phyloP scores from a whole-genome alignment of 257 asterid genomes.

The Datura wrightii region DNA sequence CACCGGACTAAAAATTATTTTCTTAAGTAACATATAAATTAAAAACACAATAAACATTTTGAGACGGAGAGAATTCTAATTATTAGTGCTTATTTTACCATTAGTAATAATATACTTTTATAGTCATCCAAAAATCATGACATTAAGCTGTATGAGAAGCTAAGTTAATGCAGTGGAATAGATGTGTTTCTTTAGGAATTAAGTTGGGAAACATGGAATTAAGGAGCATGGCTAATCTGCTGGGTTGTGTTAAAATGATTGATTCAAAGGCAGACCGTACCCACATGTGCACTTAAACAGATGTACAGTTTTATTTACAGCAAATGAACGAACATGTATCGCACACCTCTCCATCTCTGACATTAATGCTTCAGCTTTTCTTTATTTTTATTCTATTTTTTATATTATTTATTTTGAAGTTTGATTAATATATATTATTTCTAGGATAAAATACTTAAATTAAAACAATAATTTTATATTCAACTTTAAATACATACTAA shows the following conservation, averaged over 20 bases:
- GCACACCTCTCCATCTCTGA: background rate
- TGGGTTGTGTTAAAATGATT: background rate
- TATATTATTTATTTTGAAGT: too few relatives aligned
- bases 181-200: background rate
- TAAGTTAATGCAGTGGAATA: background rate
- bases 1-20: background rate
- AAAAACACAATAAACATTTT: too few relatives aligned
- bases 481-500: too few relatives aligned
- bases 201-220: too few relatives aligned
- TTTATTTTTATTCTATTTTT: background rate
- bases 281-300: constrained; percentile 11
- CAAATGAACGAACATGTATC: background rate
- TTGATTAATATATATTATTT: too few relatives aligned
- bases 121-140: background rate
- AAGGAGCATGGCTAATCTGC: background rate
- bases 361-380: background rate
- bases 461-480: too few relatives aligned
- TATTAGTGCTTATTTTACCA: too few relatives aligned
- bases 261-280: background rate
- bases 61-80: too few relatives aligned
- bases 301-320: background rate
- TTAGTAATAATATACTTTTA: too few relatives aligned
- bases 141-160: background rate
- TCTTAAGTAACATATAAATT: too few relatives aligned
- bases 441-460: too few relatives aligned